These are phyloP conservation scores for Syzygium aqueum DNA, from an alignment of 345 rosid genomes.

Conservation along the genomic window DNA sequence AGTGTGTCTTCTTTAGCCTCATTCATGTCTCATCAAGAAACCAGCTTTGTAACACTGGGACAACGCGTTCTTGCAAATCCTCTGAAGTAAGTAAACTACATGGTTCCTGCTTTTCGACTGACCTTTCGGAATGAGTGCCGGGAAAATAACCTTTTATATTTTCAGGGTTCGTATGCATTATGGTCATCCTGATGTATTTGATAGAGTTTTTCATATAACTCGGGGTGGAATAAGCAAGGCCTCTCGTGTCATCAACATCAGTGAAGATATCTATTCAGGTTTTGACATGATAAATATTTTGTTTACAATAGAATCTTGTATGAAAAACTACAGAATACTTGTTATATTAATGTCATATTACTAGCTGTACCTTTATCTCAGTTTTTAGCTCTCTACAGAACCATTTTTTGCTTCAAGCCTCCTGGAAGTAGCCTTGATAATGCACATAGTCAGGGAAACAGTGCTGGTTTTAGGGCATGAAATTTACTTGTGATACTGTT, in stretches of 20 bases:
- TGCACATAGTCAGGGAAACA: not conserved
- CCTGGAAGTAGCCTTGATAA: not conserved
- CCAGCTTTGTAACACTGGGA: conserved; percentile 90
- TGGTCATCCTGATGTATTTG: conserved; percentile 99
- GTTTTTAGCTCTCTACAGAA: not conserved
- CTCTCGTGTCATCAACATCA: conserved; percentile 94
- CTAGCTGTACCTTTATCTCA: not conserved
- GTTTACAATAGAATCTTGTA: not conserved
- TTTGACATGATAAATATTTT: not conserved
- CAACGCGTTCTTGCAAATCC: conserved; percentile 97
- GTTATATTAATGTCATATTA: not conserved
- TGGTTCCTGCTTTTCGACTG: not conserved
- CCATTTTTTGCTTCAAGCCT: not conserved
- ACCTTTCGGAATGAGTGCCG: not conserved
- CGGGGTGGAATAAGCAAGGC: conserved; percentile 99
- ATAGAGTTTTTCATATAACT: conserved; percentile 94
- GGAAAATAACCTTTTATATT: not conserved
- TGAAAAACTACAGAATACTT: not conserved
- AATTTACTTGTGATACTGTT: not conserved
- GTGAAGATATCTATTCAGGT: conserved; percentile 96
- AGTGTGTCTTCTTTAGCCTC: conserved; percentile 96
- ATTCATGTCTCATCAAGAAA: conserved; percentile 96
- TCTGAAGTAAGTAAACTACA: conserved; percentile 54
- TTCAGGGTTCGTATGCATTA: conserved; percentile 96
- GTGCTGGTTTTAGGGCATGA: not conserved